Percentiles rank a stretch among this genome's conserved stretches.
Conservation (phyloP, 1,139 yeast genomes). For the Diutina mesorugosa region DNA sequence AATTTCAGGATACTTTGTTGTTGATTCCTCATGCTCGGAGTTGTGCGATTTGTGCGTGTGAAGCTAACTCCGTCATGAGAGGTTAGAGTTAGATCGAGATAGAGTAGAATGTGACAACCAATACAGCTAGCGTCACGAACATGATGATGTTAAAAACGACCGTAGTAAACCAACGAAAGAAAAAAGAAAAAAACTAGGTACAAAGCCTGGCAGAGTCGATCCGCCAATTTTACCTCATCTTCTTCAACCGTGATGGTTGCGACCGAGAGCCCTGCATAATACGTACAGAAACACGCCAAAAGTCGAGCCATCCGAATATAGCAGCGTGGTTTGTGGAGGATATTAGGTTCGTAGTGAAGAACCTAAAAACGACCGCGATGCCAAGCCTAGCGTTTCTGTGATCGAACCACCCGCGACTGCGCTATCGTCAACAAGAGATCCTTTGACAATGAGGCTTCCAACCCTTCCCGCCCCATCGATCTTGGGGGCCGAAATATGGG, state of each 20-base stretch:
- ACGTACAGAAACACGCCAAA: not conserved
- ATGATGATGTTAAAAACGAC: not conserved
- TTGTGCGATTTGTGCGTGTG: not conserved
- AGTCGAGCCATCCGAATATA: not conserved
- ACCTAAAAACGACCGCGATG: not conserved
- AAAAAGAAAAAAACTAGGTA: not conserved
- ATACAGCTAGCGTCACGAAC: too few species aligned
- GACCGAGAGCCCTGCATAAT: not conserved
- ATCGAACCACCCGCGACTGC: not conserved
- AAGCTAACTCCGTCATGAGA: not conserved
- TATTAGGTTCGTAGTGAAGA: not conserved
- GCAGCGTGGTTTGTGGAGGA: not conserved
- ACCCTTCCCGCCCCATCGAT: too few species aligned
- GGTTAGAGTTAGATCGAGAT: not conserved
- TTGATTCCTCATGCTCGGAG: not conserved
- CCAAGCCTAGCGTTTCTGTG: not conserved
- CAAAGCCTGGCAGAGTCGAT: not conserved
- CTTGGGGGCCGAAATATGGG: too few species aligned
- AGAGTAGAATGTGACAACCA: not conserved
- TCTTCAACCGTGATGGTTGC: not conserved
- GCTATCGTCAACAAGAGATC: not conserved
- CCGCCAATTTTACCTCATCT: not conserved
- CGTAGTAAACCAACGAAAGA: not conserved
- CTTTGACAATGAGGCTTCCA: too few species aligned
- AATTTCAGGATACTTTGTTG: not conserved